Conservation (phyloP, 1,284 basidiomycete species). For the Anthracocystis setariae region DNA sequence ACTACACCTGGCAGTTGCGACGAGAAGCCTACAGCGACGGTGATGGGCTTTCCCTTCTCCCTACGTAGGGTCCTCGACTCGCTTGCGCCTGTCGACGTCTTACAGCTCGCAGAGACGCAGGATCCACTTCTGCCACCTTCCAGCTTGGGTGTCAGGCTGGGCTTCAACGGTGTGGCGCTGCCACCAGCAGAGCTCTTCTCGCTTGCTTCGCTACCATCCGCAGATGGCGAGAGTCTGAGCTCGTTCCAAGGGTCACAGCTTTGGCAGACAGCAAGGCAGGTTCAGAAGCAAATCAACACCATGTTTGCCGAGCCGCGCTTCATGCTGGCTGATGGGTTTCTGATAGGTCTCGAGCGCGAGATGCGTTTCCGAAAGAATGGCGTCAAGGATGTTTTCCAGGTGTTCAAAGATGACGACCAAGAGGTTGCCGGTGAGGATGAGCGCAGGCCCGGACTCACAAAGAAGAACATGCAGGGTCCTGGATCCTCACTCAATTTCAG, state of each 20-base stretch:
- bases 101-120: constrained; percentile 8
- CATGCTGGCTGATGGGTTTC: constrained; percentile 42
- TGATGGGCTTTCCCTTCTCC: constrained; percentile 48
- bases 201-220: constrained; percentile 9
- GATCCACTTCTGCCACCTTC: constrained; percentile 25
- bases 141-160: constrained; percentile 31
- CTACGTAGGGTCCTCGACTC: constrained; percentile 27
- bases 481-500: constrained; percentile 51
- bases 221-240: background rate
- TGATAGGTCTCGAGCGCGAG: constrained; percentile 39
- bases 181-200: constrained; percentile 42
- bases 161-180: constrained; percentile 33
- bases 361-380: constrained; percentile 39
- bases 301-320: constrained; percentile 37
- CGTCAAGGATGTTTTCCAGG: constrained; percentile 42
- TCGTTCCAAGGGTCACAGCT: constrained; percentile 24
- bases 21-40: constrained; percentile 20
- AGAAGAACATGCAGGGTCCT: constrained; percentile 50
- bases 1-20: background rate
- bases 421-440: constrained; percentile 36
- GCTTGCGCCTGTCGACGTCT: constrained; percentile 12
- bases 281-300: constrained; percentile 39
- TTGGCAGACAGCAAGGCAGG: constrained; percentile 41
- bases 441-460: constrained; percentile 38
- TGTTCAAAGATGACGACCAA: constrained; percentile 25